Conservation (phyloP, 257 asterid genomes). For the Fraxinus pennsylvanica region DNA sequence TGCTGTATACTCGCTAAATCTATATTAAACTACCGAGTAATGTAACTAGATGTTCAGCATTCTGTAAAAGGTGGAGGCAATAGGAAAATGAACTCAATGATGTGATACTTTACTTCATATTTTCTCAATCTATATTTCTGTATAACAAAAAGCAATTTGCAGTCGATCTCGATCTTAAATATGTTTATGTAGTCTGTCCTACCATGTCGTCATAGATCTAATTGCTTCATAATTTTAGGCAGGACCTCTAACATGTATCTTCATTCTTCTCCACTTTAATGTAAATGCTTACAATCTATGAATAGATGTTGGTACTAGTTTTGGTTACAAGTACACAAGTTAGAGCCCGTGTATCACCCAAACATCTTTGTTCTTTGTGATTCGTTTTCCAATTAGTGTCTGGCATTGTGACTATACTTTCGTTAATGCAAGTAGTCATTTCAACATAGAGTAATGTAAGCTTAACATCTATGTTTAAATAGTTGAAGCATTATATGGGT, state of each 20-base stretch:
- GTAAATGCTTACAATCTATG: not conserved
- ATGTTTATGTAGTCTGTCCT: slow-evolving; percentile 14
- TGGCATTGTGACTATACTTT: not conserved
- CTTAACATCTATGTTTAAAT: not conserved
- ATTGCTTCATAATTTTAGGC: slow-evolving; percentile 1
- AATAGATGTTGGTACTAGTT: not conserved
- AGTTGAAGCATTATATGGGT: not conserved
- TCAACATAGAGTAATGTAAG: not conserved
- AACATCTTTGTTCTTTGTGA: not conserved
- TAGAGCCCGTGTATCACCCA: not conserved
- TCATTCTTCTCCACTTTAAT: not conserved
- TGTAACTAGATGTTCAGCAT: not conserved
- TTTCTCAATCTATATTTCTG: not conserved
- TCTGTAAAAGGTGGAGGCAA: slow-evolving; percentile 10
- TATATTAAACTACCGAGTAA: not conserved
- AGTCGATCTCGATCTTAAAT: not conserved
- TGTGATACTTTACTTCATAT: slow-evolving; percentile 3
- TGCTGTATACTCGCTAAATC: not conserved
- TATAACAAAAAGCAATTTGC: slow-evolving; percentile 2
- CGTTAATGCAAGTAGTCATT: not conserved
- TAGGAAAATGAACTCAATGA: slow-evolving; percentile 4
- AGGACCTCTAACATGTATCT: not conserved
- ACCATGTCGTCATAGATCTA: slow-evolving; percentile 9
- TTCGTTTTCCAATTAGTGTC: not conserved
- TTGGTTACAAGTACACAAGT: not conserved